Base-by-base conservation (phyloP, 441 rosid genomes). In the Bruguiera hainesii region DNA sequence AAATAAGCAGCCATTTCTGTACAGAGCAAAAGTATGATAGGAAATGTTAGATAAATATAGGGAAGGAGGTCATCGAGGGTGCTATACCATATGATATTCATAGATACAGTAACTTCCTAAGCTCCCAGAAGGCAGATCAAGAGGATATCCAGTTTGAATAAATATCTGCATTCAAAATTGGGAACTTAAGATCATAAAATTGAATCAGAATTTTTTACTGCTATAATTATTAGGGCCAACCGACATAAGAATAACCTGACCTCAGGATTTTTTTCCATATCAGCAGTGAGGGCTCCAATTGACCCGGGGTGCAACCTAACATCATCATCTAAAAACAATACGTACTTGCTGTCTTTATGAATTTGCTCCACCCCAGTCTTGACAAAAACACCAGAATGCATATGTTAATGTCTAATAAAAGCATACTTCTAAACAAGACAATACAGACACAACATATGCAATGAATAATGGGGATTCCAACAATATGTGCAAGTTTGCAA, bases 131-230 rank as follows among this genome's bases (percentile, higher is more conserved):
- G 99, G 99, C 75, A 96, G 85, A 79, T 96, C 99, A 71, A 96
- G 93, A 68, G 99, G 99, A 75, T 96, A 96, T 68, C 99, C 98
- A 48, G 99, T 96, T 89, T 96, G 99, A 80, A 96, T 96, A 76
- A 96, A 96, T 82, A 96, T 96, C 99, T 96, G 96, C 93, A 80
- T 50, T 56, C 56, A 82, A 64, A 61, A 67, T 8, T 65, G 63
- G 48, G 28, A 59, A 61, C 68, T 74, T 73, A 61, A 74, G 21
- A 60, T 26, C 60, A 58, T 72, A 59, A 60, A 71, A 26, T 20
- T 31, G 73, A 39, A 18, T n/a, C 25, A 51, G 6, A 61, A 35
- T 57, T 35, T 30, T 30, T 64, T 51, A 51, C 42, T 26, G 30
- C 56, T 29, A 52, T 9, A 52, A 11, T 7, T n/a, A 57, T 51